Percentiles rank a stretch among this genome's conserved stretches.
These are phyloP conservation scores for Cryptococcus sp. DNA, from an alignment of 1,284 basidiomycete genomes.

Conservation along the genomic window DNA sequence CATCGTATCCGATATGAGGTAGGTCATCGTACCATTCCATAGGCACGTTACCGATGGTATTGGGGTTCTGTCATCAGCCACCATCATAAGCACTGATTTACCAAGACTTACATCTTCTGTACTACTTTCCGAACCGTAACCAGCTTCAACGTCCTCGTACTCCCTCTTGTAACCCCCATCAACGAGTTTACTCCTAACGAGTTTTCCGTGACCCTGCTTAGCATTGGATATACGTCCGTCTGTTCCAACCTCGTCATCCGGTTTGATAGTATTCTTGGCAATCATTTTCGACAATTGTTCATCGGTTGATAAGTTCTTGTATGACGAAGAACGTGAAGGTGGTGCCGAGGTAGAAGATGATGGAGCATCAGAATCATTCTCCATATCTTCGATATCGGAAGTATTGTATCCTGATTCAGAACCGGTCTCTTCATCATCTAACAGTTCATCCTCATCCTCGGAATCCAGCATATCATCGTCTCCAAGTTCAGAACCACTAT, in stretches of 20 bases:
- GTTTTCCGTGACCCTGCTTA: slow-evolving; percentile 40
- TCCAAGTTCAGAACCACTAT: slow-evolving; percentile 45
- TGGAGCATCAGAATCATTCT: slow-evolving; percentile 11
- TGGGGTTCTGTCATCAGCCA: slow-evolving; percentile 61
- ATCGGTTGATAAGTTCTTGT: slow-evolving; percentile 16
- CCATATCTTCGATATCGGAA: slow-evolving; percentile 47
- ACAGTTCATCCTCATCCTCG: slow-evolving; percentile 51
- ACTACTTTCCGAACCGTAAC: slow-evolving; percentile 94
- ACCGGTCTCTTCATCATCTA: slow-evolving; percentile 42
- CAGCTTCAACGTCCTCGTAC: slow-evolving; percentile 91
- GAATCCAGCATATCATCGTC: slow-evolving; percentile 34
- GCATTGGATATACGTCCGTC: slow-evolving; percentile 42
- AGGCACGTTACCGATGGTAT: slow-evolving; percentile 91
- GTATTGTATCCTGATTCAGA: slow-evolving; percentile 48
- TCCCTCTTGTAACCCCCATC: slow-evolving; percentile 84
- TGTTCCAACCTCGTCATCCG: slow-evolving; percentile 40
- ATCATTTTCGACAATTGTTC: slow-evolving; percentile 37
- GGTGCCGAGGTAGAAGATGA: slow-evolving; percentile 14
- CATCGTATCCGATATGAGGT: slow-evolving; percentile 97
- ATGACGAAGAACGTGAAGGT: slow-evolving; percentile 14
- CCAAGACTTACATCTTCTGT: slow-evolving; percentile 77
- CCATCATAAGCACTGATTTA: background rate
- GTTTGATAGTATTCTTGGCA: slow-evolving; percentile 40
- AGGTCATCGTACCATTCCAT: slow-evolving; percentile 99
- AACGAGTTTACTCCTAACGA: slow-evolving; percentile 50